phyloP scores from a whole-genome alignment of 176 grass and related monocot genomes.

The Phyllostachys edulis region DNA sequence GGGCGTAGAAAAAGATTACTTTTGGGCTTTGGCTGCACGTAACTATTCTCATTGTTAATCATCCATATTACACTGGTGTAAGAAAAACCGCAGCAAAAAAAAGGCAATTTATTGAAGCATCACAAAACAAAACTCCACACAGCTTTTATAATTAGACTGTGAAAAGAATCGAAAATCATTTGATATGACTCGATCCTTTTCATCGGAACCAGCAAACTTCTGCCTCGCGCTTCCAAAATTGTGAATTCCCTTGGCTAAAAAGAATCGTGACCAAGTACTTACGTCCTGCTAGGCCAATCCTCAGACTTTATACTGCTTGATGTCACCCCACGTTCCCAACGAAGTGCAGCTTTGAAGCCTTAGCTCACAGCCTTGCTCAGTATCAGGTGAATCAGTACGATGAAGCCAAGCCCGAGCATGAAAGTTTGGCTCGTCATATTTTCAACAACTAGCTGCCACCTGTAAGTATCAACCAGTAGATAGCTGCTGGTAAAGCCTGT shows the following conservation, averaged over 20 bases:
- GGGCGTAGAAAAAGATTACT: neutral
- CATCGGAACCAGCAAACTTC: neutral
- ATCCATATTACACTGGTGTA: neutral
- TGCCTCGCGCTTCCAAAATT: neutral
- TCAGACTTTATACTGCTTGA: neutral
- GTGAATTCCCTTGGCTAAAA: neutral
- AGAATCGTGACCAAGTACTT: neutral
- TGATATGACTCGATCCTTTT: neutral
- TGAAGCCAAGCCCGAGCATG: constrained; percentile 51
- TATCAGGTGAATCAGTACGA: constrained; percentile 64
- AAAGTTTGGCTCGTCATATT: constrained; percentile 57
- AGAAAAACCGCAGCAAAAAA: neutral
- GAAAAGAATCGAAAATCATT: neutral
- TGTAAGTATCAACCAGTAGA: constrained; percentile 99
- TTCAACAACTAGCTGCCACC: constrained; percentile 62
- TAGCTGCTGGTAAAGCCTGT: constrained; percentile 99
- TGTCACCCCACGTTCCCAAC: neutral
- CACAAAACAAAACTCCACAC: neutral
- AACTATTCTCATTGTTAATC: neutral
- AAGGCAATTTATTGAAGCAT: neutral
- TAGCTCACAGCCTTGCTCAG: constrained; percentile 60
- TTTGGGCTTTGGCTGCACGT: neutral
- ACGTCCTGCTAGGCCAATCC: neutral
- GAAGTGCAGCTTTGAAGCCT: neutral
- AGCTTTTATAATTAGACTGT: neutral